Percentiles rank a stretch among this genome's conserved stretches.
phyloP scores from a whole-genome alignment of 345 rosid genomes.

The Turritis glabra region DNA sequence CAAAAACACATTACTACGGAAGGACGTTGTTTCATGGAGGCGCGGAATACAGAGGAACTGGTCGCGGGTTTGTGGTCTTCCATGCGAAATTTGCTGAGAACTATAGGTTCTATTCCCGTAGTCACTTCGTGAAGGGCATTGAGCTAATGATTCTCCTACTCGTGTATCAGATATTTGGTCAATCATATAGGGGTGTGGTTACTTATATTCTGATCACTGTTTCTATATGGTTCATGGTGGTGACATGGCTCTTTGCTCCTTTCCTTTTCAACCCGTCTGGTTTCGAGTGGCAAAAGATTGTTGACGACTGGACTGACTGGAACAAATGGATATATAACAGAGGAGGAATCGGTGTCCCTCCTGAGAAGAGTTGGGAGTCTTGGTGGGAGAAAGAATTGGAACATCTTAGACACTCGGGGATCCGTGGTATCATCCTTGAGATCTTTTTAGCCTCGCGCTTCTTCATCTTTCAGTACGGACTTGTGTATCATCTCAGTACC shows the following conservation, averaged over 20 bases:
- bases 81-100: constrained; percentile 88
- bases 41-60: constrained; percentile 82
- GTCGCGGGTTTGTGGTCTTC: constrained; percentile 87
- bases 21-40: constrained; percentile 84
- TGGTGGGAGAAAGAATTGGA: constrained; percentile 74
- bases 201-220: constrained; percentile 54
- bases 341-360: constrained; percentile 63
- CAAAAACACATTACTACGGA: constrained; percentile 66
- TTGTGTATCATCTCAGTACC: constrained; percentile 56
- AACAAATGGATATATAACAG: constrained; percentile 57
- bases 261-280: constrained; percentile 73
- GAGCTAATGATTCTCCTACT: constrained; percentile 66
- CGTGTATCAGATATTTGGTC: constrained; percentile 55
- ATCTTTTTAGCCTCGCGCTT: constrained; percentile 55
- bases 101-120: constrained; percentile 64
- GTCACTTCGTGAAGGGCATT: constrained; percentile 70
- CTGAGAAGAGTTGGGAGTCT: constrained; percentile 72
- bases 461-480: constrained; percentile 65
- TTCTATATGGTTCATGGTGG: constrained; percentile 66
- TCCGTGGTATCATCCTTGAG: constrained; percentile 49
- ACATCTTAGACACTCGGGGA: constrained; percentile 56
- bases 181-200: constrained; percentile 45
- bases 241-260: constrained; percentile 70
- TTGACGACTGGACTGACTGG: constrained; percentile 82
- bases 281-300: constrained; percentile 68